Evolutionary conservation across 1,284 basidiomycete genomes (phyloP).

Genomic region (Malassezia restricta): DNA sequence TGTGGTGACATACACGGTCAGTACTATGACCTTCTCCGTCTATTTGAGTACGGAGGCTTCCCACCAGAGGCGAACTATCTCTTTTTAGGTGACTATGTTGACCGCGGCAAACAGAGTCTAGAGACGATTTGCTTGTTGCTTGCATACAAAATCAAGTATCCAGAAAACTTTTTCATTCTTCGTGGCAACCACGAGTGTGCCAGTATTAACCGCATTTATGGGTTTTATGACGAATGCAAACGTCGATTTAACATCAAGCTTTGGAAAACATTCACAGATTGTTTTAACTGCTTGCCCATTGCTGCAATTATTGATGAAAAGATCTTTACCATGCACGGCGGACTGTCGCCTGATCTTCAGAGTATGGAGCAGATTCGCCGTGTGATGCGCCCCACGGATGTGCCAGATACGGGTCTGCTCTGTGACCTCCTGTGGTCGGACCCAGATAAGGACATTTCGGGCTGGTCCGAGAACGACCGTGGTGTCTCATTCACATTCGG

Average conservation of each 20-base stretch:
- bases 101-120: constrained; percentile 83
- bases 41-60: constrained; percentile 89
- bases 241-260: constrained; percentile 94
- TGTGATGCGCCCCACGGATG: constrained; percentile 97
- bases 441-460: constrained; percentile 97
- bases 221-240: constrained; percentile 97
- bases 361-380: constrained; percentile 99
- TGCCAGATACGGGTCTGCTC: constrained; percentile 93
- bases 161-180: constrained; percentile 92
- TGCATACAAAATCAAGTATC: constrained; percentile 96
- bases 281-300: constrained; percentile 89
- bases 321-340: constrained; percentile 79
- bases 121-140: constrained; percentile 78
- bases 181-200: constrained; percentile 90
- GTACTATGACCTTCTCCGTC: constrained; percentile 82
- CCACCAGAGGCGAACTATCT: constrained; percentile 93
- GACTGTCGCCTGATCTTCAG: constrained; percentile 88
- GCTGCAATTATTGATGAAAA: constrained; percentile 94
- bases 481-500: constrained; percentile 98
- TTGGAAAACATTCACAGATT: constrained; percentile 95
- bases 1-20: constrained; percentile 95
- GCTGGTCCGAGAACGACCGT: constrained; percentile 98
- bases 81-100: constrained; percentile 88
- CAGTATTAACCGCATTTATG: constrained; percentile 88
- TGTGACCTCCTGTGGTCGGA: constrained; percentile 98